phyloP scores from a whole-genome alignment of 1,139 yeast species.

The Pichia sp. region DNA sequence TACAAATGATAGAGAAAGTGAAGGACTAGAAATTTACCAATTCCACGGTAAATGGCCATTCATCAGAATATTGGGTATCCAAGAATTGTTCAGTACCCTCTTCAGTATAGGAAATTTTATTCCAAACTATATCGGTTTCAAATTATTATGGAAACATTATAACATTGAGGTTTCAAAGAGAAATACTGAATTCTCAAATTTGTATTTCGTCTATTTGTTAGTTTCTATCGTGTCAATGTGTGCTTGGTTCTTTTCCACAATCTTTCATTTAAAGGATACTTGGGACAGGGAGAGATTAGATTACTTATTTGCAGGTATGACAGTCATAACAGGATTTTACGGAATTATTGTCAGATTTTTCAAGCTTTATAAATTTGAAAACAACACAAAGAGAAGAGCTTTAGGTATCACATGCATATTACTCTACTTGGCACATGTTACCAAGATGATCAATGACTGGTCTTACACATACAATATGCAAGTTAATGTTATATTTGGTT shows the following conservation, averaged over 20 bases:
- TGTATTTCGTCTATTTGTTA: conserved; percentile 43
- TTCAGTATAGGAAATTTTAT: conserved; percentile 78
- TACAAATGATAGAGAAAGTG: conserved; percentile 50
- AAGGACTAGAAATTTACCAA: conserved; percentile 60
- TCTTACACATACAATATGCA: conserved; percentile 93
- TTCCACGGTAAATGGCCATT: conserved; percentile 99
- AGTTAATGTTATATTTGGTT: conserved; percentile 78
- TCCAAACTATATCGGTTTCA: conserved; percentile 68
- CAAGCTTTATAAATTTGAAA: conserved; percentile 47
- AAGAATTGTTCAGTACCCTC: conserved; percentile 78
- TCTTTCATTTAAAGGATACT: conserved; percentile 87
- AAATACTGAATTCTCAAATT: conserved; percentile 27
- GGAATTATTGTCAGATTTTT: conserved; percentile 59
- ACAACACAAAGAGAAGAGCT: conserved; percentile 31
- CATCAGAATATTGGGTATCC: conserved; percentile 66
- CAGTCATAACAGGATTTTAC: conserved; percentile 78
- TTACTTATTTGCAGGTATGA: conserved; percentile 89
- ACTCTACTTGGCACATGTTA: conserved; percentile 62
- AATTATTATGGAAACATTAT: conserved; percentile 33
- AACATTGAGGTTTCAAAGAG: conserved; percentile 24
- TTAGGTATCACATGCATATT: conserved; percentile 45
- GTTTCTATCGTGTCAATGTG: conserved; percentile 65
- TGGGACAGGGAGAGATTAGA: conserved; percentile 79
- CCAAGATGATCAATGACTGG: conserved; percentile 72
- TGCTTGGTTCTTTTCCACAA: conserved; percentile 86